These are phyloP conservation scores for Spinacia oleracea DNA, from an alignment of 179 eudicot genomes.

Conservation along the genomic window DNA sequence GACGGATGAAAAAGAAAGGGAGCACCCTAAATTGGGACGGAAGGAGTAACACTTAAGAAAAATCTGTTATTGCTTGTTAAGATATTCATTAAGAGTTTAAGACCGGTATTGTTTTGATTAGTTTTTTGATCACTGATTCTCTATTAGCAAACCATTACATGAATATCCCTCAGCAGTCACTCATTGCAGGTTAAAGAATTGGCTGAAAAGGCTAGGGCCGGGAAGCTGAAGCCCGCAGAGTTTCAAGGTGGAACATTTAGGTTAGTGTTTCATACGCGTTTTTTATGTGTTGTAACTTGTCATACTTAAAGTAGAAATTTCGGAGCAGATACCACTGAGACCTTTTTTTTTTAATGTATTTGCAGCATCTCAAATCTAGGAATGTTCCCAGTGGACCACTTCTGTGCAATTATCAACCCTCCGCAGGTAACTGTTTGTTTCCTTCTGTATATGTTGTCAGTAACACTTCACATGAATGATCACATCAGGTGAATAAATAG, in stretches of 20 bases:
- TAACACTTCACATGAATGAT: background rate
- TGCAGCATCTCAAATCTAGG: conserved; percentile 97
- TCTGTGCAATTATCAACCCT: conserved; percentile 96
- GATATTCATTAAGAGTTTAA: background rate
- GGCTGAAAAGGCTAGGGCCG: conserved; percentile 87
- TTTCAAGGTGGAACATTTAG: conserved; percentile 99
- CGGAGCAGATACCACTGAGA: background rate
- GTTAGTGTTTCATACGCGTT: conserved; percentile 35
- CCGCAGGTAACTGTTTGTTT: conserved; percentile 66
- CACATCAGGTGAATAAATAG: background rate
- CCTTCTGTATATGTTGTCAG: background rate
- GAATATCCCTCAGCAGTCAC: background rate
- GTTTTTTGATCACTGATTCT: background rate
- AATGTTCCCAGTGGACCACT: conserved; percentile 93
- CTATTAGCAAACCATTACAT: background rate
- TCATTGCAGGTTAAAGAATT: conserved; percentile 76
- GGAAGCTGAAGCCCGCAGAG: conserved; percentile 86
- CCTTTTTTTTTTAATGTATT: background rate
- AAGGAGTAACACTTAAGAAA: background rate
- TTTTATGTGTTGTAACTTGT: background rate
- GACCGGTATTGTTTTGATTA: background rate
- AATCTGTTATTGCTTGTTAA: background rate
- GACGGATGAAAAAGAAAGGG: too few species aligned
- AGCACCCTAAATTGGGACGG: too few species aligned
- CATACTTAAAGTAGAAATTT: background rate